Evolutionary conservation across 139 green algal species (phyloP), one percentile per base, ranked within the genome.

Genomic region (Monoraphidium neglectum): DNA sequence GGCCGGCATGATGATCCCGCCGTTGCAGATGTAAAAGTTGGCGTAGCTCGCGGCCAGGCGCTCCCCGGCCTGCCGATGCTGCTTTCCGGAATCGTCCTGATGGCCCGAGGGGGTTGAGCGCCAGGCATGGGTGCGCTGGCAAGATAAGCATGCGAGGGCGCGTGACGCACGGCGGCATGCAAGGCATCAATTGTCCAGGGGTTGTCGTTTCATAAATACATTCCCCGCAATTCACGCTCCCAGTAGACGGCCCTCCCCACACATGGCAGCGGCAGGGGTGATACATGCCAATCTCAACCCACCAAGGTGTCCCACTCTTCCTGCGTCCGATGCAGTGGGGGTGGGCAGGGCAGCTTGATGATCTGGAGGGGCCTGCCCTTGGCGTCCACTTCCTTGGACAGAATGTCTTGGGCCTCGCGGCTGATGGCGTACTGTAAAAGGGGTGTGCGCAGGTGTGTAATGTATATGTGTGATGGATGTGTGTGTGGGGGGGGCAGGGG

Each of bases 261-360:
- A n/a, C n/a, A n/a, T n/a, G n/a, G n/a, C n/a, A n/a, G n/a, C n/a
- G n/a, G n/a, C n/a, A n/a, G n/a, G n/a, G n/a, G n/a, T n/a, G n/a
- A n/a, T n/a, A n/a, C n/a, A n/a, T n/a, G n/a, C n/a, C n/a, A n/a
- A n/a, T n/a, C n/a, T n/a, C 43, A 24, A 36, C 76, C 46, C 60
- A 82, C 77, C 77, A 83, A 26, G 0, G 51, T 65, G 4, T 70
- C 70, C 49, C 64, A 78, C 63, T 83, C 77, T 28, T 78, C 77
- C 64, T 78, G 46, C 13, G 78, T 85, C 18, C 57, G 62, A 35
- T 70, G 24, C 72, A 92, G 72, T 4, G 74, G 69, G 16, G 76
- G 76, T 2, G 90, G 89, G 70, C 85, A 81, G 32, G 79, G 87
- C 47, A 95, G 68, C 81, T 94, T 93, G 66, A 92, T 80, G 36